phyloP scores from a whole-genome alignment of 345 rosid species.

The Rhodomyrtus tomentosa region DNA sequence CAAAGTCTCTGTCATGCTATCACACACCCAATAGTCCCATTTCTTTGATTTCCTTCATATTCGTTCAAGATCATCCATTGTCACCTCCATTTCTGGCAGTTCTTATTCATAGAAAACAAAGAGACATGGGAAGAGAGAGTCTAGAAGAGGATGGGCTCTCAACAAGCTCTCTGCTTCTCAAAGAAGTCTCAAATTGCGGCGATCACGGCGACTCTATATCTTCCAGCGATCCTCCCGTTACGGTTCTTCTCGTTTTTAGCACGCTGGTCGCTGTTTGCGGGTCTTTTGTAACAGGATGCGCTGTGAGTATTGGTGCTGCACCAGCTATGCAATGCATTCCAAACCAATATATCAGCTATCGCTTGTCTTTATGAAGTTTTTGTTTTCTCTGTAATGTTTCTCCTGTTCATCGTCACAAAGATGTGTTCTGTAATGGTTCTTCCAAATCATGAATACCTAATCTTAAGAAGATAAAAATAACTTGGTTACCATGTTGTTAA shows the following conservation, averaged over 20 bases:
- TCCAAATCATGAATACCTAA: background rate
- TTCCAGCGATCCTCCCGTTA: conserved; percentile 2
- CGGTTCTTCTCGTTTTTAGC: conserved; percentile 19
- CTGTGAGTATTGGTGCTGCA: conserved; percentile 16
- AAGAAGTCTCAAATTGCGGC: background rate
- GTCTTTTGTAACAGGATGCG: conserved; percentile 15
- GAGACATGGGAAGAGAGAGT: background rate
- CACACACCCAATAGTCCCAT: background rate
- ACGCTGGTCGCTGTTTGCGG: conserved; percentile 35
- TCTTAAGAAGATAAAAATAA: background rate
- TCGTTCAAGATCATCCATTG: background rate
- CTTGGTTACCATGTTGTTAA: background rate
- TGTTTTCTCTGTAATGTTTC: background rate
- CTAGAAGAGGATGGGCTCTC: background rate
- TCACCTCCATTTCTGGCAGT: background rate
- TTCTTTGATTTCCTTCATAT: background rate
- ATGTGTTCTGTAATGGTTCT: background rate
- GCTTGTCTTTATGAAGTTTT: background rate
- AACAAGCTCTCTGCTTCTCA: background rate
- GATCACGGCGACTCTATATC: background rate
- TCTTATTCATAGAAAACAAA: background rate
- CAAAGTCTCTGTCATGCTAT: background rate
- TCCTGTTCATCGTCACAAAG: background rate
- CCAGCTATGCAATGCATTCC: background rate
- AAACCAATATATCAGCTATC: background rate